Evolutionary conservation across 73 alveolate genomes (phyloP).

Genomic region (Paramecium sonneborni): DNA sequence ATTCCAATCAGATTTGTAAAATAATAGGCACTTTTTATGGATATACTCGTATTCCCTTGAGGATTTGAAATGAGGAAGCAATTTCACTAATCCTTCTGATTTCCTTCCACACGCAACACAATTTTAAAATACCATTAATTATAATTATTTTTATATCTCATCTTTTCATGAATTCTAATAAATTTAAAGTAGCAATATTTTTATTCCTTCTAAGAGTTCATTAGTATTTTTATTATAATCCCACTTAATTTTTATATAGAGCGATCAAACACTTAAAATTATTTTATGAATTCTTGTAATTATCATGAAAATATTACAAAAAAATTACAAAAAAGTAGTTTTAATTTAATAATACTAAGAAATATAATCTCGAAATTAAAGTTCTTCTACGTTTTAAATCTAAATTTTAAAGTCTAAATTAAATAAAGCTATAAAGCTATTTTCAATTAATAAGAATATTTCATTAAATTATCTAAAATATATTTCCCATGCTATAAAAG

Average conservation of each 20-base stretch:
- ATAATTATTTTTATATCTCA: background rate
- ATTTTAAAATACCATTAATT: constrained; percentile 1
- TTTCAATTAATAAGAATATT: too few relatives aligned
- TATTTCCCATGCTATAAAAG: too few relatives aligned
- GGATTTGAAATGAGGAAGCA: constrained; percentile 41
- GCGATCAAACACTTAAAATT: background rate
- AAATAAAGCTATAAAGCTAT: too few relatives aligned
- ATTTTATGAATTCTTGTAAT: background rate
- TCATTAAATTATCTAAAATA: too few relatives aligned
- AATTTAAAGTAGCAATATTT: background rate
- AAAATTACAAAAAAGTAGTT: background rate
- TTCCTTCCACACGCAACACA: constrained; percentile 19
- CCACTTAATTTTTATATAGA: background rate
- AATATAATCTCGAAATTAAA: too few relatives aligned
- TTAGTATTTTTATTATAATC: too few relatives aligned
- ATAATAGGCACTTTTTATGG: constrained; percentile 9
- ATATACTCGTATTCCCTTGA: constrained; percentile 14
- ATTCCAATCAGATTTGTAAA: constrained; percentile 34
- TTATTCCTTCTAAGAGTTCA: too few relatives aligned
- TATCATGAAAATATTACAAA: background rate
- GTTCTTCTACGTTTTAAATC: too few relatives aligned
- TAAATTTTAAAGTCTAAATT: too few relatives aligned
- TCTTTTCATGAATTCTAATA: background rate
- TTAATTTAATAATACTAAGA: too few relatives aligned
- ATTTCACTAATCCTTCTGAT: background rate